Conservation (phyloP, 2,329 filamentous ascomycete genomes). For the Rutstroemia sp. region DNA sequence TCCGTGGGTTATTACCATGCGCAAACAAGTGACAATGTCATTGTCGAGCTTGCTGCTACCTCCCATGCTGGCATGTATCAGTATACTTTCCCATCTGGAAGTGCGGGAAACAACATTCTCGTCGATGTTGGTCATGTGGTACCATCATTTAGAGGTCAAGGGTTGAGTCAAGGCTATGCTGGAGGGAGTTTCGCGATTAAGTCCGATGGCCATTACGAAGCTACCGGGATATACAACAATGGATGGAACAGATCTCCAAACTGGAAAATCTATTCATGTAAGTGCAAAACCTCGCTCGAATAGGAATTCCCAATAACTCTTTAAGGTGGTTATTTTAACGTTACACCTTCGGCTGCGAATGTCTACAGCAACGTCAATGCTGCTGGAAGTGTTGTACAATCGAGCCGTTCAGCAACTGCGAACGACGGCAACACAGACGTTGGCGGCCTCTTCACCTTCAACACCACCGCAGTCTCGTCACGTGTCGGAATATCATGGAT, state of each 20-base stretch:
- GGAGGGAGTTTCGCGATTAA: constrained; percentile 50
- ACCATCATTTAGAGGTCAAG: constrained; percentile 52
- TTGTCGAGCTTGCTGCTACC: constrained; percentile 49
- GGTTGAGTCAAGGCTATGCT: constrained; percentile 54
- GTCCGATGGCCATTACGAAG: constrained; percentile 11
- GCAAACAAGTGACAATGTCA: constrained; percentile 45
- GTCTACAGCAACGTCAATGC: constrained; percentile 27
- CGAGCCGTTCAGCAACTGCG: not conserved
- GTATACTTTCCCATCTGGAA: constrained; percentile 46
- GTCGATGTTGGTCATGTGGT: constrained; percentile 43
- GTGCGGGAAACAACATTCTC: constrained; percentile 15
- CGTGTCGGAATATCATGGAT: constrained; percentile 44
- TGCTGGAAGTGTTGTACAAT: constrained; percentile 22
- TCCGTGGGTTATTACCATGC: constrained; percentile 57
- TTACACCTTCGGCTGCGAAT: constrained; percentile 13
- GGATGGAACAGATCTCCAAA: constrained; percentile 57
- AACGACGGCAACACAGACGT: not conserved
- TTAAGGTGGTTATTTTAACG: constrained; percentile 22
- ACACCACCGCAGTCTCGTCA: constrained; percentile 35
- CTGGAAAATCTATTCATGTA: constrained; percentile 58
- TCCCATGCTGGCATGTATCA: constrained; percentile 51
- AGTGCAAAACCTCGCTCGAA: constrained; percentile 26
- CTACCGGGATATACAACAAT: constrained; percentile 36
- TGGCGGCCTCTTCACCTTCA: constrained; percentile 35
- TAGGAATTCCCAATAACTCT: not conserved